Evolutionary conservation across 1,284 basidiomycete genomes (phyloP).

Genomic region (Trichosporon faecale): DNA sequence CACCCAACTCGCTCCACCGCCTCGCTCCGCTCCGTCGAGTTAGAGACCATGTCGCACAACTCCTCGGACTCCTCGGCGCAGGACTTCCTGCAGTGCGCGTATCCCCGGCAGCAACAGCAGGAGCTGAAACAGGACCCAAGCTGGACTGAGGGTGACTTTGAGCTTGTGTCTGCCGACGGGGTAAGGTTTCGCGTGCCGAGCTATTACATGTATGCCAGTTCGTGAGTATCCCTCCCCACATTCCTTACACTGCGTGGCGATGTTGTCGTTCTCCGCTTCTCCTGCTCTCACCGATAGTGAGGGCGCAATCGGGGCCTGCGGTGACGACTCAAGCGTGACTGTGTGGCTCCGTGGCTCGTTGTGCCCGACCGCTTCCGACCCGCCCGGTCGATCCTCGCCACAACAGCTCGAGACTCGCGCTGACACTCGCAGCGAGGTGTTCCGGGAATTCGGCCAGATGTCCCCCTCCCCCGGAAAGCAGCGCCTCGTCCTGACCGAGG

Average conservation of each 20-base stretch:
- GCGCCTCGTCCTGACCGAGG: conserved; percentile 11
- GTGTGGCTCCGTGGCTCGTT: too few relatives aligned
- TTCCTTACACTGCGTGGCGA: background rate
- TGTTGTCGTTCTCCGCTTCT: too few relatives aligned
- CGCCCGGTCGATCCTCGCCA: too few relatives aligned
- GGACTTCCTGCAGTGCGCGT: background rate
- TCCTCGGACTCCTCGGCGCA: background rate
- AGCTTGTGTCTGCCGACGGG: conserved; percentile 19
- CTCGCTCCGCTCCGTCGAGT: background rate
- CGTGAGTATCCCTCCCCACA: conserved; percentile 11
- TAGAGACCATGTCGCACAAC: background rate
- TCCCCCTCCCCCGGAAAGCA: background rate
- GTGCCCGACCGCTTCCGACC: too few relatives aligned
- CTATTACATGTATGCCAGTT: conserved; percentile 22
- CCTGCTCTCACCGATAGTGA: too few relatives aligned
- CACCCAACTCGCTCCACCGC: background rate
- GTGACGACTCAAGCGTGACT: too few relatives aligned
- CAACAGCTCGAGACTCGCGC: background rate
- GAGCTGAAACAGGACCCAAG: conserved; percentile 11
- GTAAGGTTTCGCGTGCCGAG: conserved; percentile 23
- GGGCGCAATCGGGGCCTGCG: too few relatives aligned
- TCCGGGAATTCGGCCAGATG: conserved; percentile 14
- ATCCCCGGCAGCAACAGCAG: background rate
- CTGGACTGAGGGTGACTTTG: conserved; percentile 25
- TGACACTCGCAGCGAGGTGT: conserved; percentile 13